Base-by-base conservation (phyloP, 176 grass and related monocot genomes). In the Eragrostis nindensis region DNA sequence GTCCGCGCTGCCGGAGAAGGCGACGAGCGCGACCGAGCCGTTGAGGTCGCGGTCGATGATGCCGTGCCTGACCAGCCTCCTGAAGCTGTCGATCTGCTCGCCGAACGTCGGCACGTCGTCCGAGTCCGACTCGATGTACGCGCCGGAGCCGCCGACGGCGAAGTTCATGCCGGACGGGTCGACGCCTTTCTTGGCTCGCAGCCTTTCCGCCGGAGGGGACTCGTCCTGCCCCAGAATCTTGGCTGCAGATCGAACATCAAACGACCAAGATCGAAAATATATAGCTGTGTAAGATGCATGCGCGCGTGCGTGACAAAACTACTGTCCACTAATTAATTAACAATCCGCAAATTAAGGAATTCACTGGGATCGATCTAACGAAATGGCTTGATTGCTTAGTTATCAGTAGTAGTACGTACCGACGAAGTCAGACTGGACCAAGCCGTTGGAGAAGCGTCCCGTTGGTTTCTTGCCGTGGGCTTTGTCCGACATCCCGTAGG, bases 161-260 rank as follows among this genome's bases (percentile, higher is more conserved):
- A 94, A 97, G 84, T 91, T 92, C 89, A 90, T 92, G 70, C 89
- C 94, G 8, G 9, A 59, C 41, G 40, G 80, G 30, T 73, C 67
- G 1, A 65, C 70, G 3, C 63, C 76, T 59, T 72, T 5, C 22
- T 36, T 4, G 21, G 72, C 41, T 11, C 40, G 13, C 0, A 10
- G 30, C n/a, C 68, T 71, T 62, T 78, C 82, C 5, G 80, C 40
- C 43, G 75, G 75, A 49, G 75, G 75, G 3, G 75, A 78, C 75
- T 65, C 44, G 1, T 40, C 16, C 21, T 0, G 15, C 26, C 86
- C 86, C n/a, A 88, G 8, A 5, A 88, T 78, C 41, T 11, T 56
- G 1, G 74, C 86, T 88, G 74, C 71, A 74, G 17, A 18, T 53
- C 50, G 19, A 19, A 16, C 19, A 36, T 19, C 18, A 19, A 53